Conservation (phyloP, 2,329 filamentous ascomycete genomes). For the Cladophialophora psammophila region DNA sequence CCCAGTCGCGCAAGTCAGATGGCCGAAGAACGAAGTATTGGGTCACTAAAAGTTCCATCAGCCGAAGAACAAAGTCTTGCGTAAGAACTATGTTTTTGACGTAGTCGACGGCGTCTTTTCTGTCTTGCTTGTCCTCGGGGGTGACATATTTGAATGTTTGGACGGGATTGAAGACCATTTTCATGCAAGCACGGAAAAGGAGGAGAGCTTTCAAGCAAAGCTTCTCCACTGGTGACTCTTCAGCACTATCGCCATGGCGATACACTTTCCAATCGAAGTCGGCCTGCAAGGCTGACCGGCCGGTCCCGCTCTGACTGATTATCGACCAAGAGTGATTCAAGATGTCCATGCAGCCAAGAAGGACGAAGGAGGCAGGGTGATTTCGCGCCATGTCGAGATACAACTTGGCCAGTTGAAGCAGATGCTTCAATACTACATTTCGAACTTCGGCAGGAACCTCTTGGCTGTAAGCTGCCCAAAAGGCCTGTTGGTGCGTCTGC, state of each 20-base stretch:
- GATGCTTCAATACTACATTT: constrained; percentile 79
- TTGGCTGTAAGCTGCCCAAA: constrained; percentile 69
- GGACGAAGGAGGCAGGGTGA: constrained; percentile 82
- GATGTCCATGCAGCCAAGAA: constrained; percentile 78
- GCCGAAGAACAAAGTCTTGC: constrained; percentile 76
- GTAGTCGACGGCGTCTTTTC: constrained; percentile 70
- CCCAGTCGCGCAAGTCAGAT: constrained; percentile 87
- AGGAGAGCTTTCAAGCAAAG: constrained; percentile 83
- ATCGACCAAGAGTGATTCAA: constrained; percentile 86
- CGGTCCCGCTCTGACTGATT: constrained; percentile 57
- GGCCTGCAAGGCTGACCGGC: constrained; percentile 29
- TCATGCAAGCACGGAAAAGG: constrained; percentile 80
- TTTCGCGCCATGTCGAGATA: constrained; percentile 83
- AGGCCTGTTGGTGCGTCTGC: constrained; percentile 77
- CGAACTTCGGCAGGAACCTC: constrained; percentile 59
- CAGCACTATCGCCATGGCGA: constrained; percentile 56
- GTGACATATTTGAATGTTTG: constrained; percentile 86
- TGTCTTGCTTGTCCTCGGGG: constrained; percentile 76
- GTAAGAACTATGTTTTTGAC: constrained; percentile 79
- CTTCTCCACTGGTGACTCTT: constrained; percentile 72
- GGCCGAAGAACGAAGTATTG: constrained; percentile 87
- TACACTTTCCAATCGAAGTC: constrained; percentile 47
- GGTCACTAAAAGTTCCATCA: constrained; percentile 84
- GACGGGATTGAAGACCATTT: constrained; percentile 80
- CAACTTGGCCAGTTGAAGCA: constrained; percentile 89